Conservation (phyloP, 495 filamentous ascomycete genomes). For the Oidiodendron maius region DNA sequence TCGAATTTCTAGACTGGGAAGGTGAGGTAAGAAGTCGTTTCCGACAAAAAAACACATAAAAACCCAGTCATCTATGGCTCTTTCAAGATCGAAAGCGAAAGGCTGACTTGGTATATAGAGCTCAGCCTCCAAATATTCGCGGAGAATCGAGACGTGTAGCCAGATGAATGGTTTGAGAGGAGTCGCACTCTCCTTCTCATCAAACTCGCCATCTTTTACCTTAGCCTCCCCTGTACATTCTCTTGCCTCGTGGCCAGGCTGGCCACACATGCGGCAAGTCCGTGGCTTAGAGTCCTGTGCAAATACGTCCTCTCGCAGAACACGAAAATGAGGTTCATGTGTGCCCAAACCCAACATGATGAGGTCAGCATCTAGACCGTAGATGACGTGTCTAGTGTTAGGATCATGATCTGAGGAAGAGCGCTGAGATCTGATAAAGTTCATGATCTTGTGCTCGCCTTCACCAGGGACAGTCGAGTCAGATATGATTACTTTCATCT, state of each 20-base stretch:
- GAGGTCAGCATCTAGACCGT: slow-evolving; percentile 92
- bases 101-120: slow-evolving; percentile 74
- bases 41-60: slow-evolving; percentile 99
- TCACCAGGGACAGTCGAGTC: slow-evolving; percentile 97
- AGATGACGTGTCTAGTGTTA: slow-evolving; percentile 94
- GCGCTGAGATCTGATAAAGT: slow-evolving; percentile 92
- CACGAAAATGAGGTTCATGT: slow-evolving; percentile 95
- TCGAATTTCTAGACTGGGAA: slow-evolving; percentile 93
- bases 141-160: slow-evolving; percentile 86
- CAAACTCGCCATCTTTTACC: slow-evolving; percentile 77
- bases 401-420: slow-evolving; percentile 86
- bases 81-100: slow-evolving; percentile 82
- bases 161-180: slow-evolving; percentile 91
- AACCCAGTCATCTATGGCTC: slow-evolving; percentile 98
- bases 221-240: slow-evolving; percentile 80
- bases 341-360: slow-evolving; percentile 98
- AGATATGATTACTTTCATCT: slow-evolving; percentile 96
- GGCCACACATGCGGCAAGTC: slow-evolving; percentile 80
- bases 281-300: slow-evolving; percentile 77
- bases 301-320: slow-evolving; percentile 96
- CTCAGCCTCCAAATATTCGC: slow-evolving; percentile 91
- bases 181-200: slow-evolving; percentile 68
- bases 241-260: slow-evolving; percentile 79
- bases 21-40: slow-evolving; percentile 96
- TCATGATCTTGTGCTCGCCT: slow-evolving; percentile 99